Percentiles rank a stretch among this genome's conserved stretches.
These are phyloP conservation scores for Rosa multiflora DNA, from an alignment of 306 rosid genomes.

Conservation along the genomic window DNA sequence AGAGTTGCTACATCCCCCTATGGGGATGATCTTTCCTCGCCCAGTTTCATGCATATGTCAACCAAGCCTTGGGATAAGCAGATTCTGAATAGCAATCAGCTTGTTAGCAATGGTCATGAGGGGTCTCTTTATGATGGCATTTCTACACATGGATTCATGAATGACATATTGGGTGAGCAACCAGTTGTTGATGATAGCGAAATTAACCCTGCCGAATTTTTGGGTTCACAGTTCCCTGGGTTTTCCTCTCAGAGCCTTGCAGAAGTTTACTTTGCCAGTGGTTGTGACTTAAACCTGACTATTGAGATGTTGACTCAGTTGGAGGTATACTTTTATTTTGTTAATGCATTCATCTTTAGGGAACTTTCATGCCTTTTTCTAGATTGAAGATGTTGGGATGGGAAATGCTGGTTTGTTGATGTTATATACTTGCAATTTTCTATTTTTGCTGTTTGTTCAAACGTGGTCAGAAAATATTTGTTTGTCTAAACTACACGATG, in stretches of 20 bases:
- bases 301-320: constrained; percentile 93
- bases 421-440: background rate
- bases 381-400: background rate
- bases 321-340: constrained; percentile 54
- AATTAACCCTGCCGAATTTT: constrained; percentile 72
- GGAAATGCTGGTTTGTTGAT: background rate
- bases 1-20: constrained; percentile 59
- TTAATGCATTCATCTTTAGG: constrained; percentile 16
- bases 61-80: constrained; percentile 79
- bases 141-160: constrained; percentile 59
- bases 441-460: background rate
- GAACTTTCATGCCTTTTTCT: background rate
- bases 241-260: constrained; percentile 89
- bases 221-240: constrained; percentile 88
- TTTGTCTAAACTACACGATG: background rate
- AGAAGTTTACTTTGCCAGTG: constrained; percentile 87
- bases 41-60: constrained; percentile 49
- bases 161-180: constrained; percentile 62
- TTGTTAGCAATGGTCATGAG: constrained; percentile 49
- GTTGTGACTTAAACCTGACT: constrained; percentile 74
- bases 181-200: constrained; percentile 55
- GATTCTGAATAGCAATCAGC: constrained; percentile 47
- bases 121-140: constrained; percentile 54
- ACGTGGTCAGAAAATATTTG: background rate
- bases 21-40: constrained; percentile 63